These are phyloP conservation scores for Rosellinia necatrix DNA, from an alignment of 2,329 filamentous ascomycete genomes.

Conservation along the genomic window DNA sequence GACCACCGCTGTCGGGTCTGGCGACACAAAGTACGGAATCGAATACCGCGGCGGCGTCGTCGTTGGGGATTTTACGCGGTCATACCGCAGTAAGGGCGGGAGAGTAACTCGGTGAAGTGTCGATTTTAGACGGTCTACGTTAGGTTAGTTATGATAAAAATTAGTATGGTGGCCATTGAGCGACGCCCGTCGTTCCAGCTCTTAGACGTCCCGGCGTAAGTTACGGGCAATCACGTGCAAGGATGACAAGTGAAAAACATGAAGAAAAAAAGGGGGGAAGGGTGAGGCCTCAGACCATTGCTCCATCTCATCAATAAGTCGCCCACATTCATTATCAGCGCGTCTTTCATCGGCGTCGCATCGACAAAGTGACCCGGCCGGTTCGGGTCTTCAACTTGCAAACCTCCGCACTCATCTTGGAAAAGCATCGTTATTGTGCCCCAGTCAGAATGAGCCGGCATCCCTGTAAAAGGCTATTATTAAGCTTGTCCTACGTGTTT, in stretches of 20 bases:
- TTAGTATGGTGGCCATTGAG: too few relatives aligned
- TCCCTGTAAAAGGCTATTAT: slow-evolving; percentile 31
- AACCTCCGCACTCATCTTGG: slow-evolving; percentile 50
- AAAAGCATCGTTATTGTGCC: slow-evolving; percentile 53
- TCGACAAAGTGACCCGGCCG: slow-evolving; percentile 44
- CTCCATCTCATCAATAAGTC: slow-evolving; percentile 49
- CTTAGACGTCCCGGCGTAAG: too few relatives aligned
- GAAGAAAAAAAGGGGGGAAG: not conserved
- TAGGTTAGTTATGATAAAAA: too few relatives aligned
- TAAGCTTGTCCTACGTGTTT: too few relatives aligned
- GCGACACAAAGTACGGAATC: slow-evolving; percentile 63
- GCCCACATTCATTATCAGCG: slow-evolving; percentile 47
- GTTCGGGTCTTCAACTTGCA: slow-evolving; percentile 50
- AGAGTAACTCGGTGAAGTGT: slow-evolving; percentile 58
- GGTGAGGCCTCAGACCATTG: slow-evolving; percentile 46
- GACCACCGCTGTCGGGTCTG: slow-evolving; percentile 54
- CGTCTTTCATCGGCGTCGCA: slow-evolving; percentile 40
- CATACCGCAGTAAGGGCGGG: slow-evolving; percentile 41
- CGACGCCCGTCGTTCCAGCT: too few relatives aligned
- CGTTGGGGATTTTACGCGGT: slow-evolving; percentile 42
- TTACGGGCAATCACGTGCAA: too few relatives aligned
- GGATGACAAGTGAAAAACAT: not conserved
- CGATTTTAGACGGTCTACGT: slow-evolving; percentile 52
- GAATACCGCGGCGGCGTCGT: slow-evolving; percentile 60
- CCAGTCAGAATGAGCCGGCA: slow-evolving; percentile 42